A percentile compares a stretch with the other conserved stretches of the same genome.
Evolutionary conservation across 345 rosid species (phyloP).

Genomic region (Citrus hindsii): DNA sequence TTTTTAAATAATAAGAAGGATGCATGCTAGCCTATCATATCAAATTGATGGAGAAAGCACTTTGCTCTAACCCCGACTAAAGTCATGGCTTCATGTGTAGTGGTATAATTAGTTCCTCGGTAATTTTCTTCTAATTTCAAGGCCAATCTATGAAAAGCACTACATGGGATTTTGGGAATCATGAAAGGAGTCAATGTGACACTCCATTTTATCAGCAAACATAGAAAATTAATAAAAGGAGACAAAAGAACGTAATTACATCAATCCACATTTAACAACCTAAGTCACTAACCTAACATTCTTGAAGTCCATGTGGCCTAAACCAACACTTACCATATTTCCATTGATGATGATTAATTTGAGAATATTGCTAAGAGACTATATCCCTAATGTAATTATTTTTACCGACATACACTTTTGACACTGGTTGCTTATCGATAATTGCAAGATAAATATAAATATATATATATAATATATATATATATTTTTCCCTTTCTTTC

Average conservation of each 20-base stretch:
- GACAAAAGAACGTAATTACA: neutral
- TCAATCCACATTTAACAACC: neutral
- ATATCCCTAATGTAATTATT: neutral
- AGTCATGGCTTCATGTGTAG: neutral
- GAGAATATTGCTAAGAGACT: neutral
- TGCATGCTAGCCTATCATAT: neutral
- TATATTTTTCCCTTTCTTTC: neutral
- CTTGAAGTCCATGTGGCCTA: neutral
- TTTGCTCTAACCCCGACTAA: neutral
- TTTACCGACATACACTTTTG: slow-evolving; percentile 11
- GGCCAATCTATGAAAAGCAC: neutral
- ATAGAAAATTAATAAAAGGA: neutral
- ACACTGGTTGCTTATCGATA: neutral
- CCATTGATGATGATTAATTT: neutral
- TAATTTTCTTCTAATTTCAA: neutral
- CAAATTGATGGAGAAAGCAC: neutral
- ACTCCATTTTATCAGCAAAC: neutral
- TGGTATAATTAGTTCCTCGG: neutral
- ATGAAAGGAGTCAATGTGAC: neutral
- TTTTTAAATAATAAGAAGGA: too few species aligned
- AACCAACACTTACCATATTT: neutral
- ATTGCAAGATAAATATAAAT: neutral
- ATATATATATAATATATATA: too few species aligned
- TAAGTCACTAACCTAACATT: neutral
- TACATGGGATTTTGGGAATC: neutral